Conservation (phyloP, 495 filamentous ascomycete species). For the Acidomyces sp. region DNA sequence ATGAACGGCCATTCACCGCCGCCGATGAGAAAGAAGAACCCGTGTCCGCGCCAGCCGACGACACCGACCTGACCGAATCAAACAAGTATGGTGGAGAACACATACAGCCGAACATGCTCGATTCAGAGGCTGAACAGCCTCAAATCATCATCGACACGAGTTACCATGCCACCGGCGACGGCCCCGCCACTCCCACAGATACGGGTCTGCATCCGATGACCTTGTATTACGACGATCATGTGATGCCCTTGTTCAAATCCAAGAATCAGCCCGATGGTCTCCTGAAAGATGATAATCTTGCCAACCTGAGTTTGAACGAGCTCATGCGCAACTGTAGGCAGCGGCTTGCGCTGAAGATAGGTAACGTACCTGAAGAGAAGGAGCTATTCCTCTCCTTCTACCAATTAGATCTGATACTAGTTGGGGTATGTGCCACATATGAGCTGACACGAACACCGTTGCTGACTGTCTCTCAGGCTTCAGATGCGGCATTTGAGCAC, state of each 20-base stretch:
- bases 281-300: conserved; percentile 50
- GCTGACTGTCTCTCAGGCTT: conserved; percentile 33
- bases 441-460: neutral
- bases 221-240: conserved; percentile 51
- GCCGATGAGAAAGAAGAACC: too few relatives aligned
- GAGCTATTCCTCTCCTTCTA: conserved; percentile 53
- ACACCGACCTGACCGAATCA: too few relatives aligned
- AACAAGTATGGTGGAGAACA: too few relatives aligned
- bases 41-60: too few relatives aligned
- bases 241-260: conserved; percentile 61
- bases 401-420: conserved; percentile 63
- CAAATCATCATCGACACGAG: conserved; percentile 9
- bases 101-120: too few relatives aligned
- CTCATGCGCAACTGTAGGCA: conserved; percentile 53
- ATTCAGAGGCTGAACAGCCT: neutral
- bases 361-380: conserved; percentile 47
- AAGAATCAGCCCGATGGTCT: conserved; percentile 55
- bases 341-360: conserved; percentile 54
- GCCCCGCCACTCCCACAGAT: conserved; percentile 11
- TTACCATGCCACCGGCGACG: neutral
- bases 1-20: too few relatives aligned
- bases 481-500: conserved; percentile 29
- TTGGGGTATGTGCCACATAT: conserved; percentile 5
- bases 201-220: conserved; percentile 35
- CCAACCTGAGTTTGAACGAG: conserved; percentile 42